phyloP scores from a whole-genome alignment of 2,329 filamentous ascomycete genomes.

The Exophiala aquamarina region DNA sequence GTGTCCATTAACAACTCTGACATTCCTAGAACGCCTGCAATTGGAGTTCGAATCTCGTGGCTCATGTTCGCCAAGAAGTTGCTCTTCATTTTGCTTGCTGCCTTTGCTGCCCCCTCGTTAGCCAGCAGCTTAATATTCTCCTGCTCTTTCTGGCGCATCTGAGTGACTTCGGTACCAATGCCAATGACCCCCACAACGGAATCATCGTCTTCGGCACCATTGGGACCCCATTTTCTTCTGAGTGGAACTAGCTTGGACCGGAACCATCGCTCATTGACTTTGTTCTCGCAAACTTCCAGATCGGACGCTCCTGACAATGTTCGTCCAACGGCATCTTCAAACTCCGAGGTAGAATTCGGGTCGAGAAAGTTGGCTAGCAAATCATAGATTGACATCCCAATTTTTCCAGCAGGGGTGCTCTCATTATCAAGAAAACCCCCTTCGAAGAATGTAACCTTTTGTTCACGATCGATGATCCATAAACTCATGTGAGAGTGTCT shows the following conservation, averaged over 20 bases:
- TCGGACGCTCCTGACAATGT: slow-evolving; percentile 62
- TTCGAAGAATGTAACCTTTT: slow-evolving; percentile 67
- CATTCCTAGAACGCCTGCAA: slow-evolving; percentile 80
- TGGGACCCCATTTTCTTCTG: slow-evolving; percentile 54
- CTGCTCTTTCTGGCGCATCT: slow-evolving; percentile 65
- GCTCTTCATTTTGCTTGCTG: slow-evolving; percentile 76
- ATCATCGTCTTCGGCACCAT: slow-evolving; percentile 51
- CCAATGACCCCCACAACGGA: slow-evolving; percentile 72
- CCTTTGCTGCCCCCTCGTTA: slow-evolving; percentile 75
- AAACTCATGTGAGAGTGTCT: slow-evolving; percentile 73
- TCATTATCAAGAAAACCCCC: slow-evolving; percentile 43
- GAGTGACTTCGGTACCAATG: slow-evolving; percentile 77
- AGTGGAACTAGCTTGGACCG: slow-evolving; percentile 71
- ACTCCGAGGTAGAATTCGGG: not conserved
- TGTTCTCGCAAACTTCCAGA: slow-evolving; percentile 66
- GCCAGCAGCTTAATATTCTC: slow-evolving; percentile 71
- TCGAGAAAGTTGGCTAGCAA: slow-evolving; percentile 5
- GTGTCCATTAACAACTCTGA: slow-evolving; percentile 71
- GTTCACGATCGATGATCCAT: slow-evolving; percentile 67
- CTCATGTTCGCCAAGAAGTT: slow-evolving; percentile 79
- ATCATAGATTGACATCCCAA: slow-evolving; percentile 36
- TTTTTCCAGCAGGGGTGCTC: slow-evolving; percentile 9
- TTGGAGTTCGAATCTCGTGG: slow-evolving; percentile 76
- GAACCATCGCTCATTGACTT: slow-evolving; percentile 64
- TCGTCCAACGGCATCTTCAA: slow-evolving; percentile 57